Evolutionary conservation across 2,329 filamentous ascomycete genomes (phyloP).

Genomic region (Pseudogymnoascus sp.): DNA sequence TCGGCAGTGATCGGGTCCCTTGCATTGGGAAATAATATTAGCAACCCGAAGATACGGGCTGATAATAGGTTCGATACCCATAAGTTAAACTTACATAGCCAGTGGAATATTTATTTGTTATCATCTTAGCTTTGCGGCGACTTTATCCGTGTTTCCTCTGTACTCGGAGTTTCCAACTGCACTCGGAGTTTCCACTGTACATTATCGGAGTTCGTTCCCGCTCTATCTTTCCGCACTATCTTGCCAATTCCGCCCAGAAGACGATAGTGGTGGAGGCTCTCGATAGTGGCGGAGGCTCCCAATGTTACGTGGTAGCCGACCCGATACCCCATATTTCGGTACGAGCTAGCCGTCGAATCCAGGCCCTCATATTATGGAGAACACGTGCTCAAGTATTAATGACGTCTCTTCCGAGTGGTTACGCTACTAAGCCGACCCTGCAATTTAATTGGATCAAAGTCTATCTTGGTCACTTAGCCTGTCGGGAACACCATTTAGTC

Average conservation of each 20-base stretch:
- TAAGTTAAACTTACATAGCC: background rate
- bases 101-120: background rate
- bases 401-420: background rate
- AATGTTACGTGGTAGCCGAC: slow-evolving; percentile 6
- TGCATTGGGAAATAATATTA: background rate
- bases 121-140: background rate
- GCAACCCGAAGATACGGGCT: background rate
- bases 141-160: background rate
- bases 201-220: background rate
- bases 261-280: background rate
- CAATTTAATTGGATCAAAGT: background rate
- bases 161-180: background rate
- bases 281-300: background rate
- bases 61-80: background rate
- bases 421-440: slow-evolving; percentile 1
- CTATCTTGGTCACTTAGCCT: background rate
- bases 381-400: background rate
- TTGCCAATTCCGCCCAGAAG: background rate
- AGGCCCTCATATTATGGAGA: background rate
- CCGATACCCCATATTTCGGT: background rate
- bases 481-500: background rate
- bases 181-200: background rate
- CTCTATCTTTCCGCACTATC: background rate
- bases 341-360: background rate
- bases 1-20: background rate